Percentiles rank a stretch among this genome's conserved stretches.
Evolutionary conservation across 2,329 filamentous ascomycete genomes (phyloP).

Genomic region (Neoarthrinium moseri): DNA sequence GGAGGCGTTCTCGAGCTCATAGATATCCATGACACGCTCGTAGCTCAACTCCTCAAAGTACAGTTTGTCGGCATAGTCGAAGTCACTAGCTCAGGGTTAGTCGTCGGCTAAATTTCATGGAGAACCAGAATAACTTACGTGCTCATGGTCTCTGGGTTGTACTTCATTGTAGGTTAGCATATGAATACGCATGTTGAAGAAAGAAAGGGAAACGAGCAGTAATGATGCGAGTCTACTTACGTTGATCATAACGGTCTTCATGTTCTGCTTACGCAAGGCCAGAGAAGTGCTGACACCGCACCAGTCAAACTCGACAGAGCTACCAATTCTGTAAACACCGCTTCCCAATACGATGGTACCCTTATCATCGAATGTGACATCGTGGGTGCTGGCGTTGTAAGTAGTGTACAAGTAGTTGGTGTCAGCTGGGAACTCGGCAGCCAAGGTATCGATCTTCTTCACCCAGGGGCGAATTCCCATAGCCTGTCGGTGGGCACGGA

Average conservation of each 20-base stretch:
- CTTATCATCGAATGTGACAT: constrained; percentile 91
- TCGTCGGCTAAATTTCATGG: no score
- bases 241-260: constrained; percentile 99
- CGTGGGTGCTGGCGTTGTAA: constrained; percentile 93
- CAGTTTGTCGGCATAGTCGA: constrained; percentile 83
- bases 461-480: constrained; percentile 94
- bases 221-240: constrained; percentile 37
- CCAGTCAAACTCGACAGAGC: constrained; percentile 98
- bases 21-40: constrained; percentile 98
- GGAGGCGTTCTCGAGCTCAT: constrained; percentile 81
- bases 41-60: constrained; percentile 98
- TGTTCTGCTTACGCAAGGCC: constrained; percentile 79
- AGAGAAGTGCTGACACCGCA: constrained; percentile 89
- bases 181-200: constrained; percentile 4
- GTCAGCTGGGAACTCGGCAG: constrained; percentile 91
- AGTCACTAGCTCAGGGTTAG: no score
- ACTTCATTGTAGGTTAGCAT: constrained; percentile 29
- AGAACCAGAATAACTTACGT: no score
- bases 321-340: constrained; percentile 96
- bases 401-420: constrained; percentile 98
- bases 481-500: constrained; percentile 78
- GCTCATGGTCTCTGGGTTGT: constrained; percentile 75
- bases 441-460: constrained; percentile 97
- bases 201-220: not conserved
- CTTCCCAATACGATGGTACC: constrained; percentile 86